These are phyloP conservation scores for Zygoascus sp. DNA, from an alignment of 1,139 yeast species.

Conservation along the genomic window DNA sequence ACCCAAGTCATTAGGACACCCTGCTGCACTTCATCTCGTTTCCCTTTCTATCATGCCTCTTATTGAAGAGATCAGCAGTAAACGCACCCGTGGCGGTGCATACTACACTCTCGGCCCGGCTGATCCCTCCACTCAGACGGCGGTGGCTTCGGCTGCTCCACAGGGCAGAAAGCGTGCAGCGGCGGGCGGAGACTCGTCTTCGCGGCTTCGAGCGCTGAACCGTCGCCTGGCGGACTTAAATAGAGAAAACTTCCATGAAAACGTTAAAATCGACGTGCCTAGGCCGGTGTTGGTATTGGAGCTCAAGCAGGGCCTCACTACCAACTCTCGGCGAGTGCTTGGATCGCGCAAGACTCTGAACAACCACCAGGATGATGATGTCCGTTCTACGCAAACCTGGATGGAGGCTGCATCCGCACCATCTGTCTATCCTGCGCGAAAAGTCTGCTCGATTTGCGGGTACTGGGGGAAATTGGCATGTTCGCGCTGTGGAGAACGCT, in stretches of 20 bases:
- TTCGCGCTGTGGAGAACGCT: conserved; percentile 37
- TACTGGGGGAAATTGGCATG: conserved; percentile 38
- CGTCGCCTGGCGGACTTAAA: conserved; percentile 39
- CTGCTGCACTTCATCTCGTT: no score
- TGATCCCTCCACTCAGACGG: not conserved
- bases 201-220: conserved; percentile 28
- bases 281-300: conserved; percentile 26
- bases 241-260: conserved; percentile 39
- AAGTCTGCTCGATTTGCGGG: conserved; percentile 42
- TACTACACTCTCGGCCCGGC: not conserved
- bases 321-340: conserved; percentile 36
- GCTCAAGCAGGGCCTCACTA: conserved; percentile 28
- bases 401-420: conserved; percentile 31
- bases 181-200: conserved; percentile 24
- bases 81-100: conserved; percentile 1
- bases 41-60: conserved; percentile 9
- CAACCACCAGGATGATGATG: conserved; percentile 42
- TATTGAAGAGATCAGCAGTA: conserved; percentile 14
- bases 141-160: no score
- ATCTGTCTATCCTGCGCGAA: conserved; percentile 35
- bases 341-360: conserved; percentile 38
- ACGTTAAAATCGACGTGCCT: conserved; percentile 38
- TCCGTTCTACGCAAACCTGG: conserved; percentile 30
- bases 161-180: conserved; percentile 9
- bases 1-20: no score